A percentile compares a stretch with the other conserved stretches of the same genome.
Evolutionary conservation across 768 basidiomycete species (phyloP).

Genomic region (Royoungia palumana): DNA sequence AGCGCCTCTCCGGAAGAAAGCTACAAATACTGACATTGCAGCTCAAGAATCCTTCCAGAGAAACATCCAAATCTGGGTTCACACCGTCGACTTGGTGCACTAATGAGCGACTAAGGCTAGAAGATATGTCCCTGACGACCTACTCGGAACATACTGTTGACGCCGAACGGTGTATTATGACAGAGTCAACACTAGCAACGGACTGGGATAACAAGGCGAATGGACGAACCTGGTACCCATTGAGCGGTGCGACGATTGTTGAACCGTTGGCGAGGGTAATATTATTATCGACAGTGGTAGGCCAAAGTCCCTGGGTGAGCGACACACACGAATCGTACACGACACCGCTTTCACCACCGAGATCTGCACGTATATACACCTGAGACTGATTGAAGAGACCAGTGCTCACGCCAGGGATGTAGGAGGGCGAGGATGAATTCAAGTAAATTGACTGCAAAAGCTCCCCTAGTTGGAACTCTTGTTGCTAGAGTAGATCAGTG

Average conservation of each 20-base stretch:
- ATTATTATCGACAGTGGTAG: conserved; percentile 42
- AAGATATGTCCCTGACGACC: conserved; percentile 9
- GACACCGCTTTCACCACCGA: conserved; percentile 66
- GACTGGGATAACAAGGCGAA: not conserved
- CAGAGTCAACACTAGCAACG: conserved; percentile 14
- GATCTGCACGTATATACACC: conserved; percentile 57
- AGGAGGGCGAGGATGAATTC: conserved; percentile 48
- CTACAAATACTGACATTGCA: conserved; percentile 45
- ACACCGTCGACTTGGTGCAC: conserved; percentile 54
- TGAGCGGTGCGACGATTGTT: conserved; percentile 52
- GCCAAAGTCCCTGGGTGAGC: conserved; percentile 67
- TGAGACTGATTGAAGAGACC: conserved; percentile 37
- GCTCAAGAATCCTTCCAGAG: conserved; percentile 62
- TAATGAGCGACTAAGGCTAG: conserved; percentile 2
- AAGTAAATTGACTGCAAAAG: conserved; percentile 53
- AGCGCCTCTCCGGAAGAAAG: not conserved
- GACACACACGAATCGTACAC: conserved; percentile 65
- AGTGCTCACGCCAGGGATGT: conserved; percentile 41
- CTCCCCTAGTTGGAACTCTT: conserved; percentile 57
- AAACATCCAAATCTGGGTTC: conserved; percentile 56
- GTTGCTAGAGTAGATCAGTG: conserved; percentile 34
- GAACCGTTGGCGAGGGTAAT: conserved; percentile 67
- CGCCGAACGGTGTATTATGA: not conserved
- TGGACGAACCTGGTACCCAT: conserved; percentile 56
- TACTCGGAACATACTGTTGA: conserved; percentile 41